Evolutionary conservation across 78 protist genomes (phyloP).

Genomic region (Thecamonas trahens): DNA sequence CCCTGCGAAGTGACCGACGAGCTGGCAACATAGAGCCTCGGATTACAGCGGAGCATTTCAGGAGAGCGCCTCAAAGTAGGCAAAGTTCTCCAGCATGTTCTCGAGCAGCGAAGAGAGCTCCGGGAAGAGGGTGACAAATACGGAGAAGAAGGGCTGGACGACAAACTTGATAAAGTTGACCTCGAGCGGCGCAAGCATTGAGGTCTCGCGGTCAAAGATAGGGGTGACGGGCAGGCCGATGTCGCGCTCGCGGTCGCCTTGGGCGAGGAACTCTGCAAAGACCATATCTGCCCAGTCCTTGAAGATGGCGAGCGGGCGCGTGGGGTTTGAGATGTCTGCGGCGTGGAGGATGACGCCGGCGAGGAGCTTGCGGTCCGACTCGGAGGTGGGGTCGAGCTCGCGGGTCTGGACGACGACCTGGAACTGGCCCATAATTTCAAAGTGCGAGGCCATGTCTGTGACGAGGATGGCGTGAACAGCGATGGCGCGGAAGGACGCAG

Average conservation of each 20-base stretch:
- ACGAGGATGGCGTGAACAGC: constrained; percentile 29
- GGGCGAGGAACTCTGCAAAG: constrained; percentile 16
- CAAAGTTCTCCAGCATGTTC: background rate
- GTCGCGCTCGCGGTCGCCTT: constrained; percentile 31
- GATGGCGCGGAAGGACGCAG: background rate
- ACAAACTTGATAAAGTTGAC: constrained; percentile 39
- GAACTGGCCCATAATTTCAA: constrained; percentile 22
- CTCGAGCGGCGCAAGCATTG: constrained; percentile 11
- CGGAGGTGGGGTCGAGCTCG: background rate
- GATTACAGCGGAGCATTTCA: too few species aligned
- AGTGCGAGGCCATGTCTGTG: constrained; percentile 60
- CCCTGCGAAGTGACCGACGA: too few species aligned
- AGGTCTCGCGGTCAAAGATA: constrained; percentile 11
- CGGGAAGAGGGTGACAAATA: constrained; percentile 23
- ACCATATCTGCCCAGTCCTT: constrained; percentile 22
- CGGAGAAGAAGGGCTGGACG: constrained; percentile 13
- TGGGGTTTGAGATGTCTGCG: constrained; percentile 44
- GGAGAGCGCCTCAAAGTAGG: too few species aligned
- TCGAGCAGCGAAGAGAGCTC: too few species aligned
- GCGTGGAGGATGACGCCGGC: constrained; percentile 4
- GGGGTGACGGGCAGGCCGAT: constrained; percentile 24
- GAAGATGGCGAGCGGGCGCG: constrained; percentile 15
- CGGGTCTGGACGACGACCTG: background rate
- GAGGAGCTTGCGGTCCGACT: constrained; percentile 8
- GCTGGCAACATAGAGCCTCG: too few species aligned